Percentiles rank a stretch among this genome's conserved stretches.
These are phyloP conservation scores for Cladophialophora exuberans DNA, from an alignment of 2,329 filamentous ascomycete species.

Conservation along the genomic window DNA sequence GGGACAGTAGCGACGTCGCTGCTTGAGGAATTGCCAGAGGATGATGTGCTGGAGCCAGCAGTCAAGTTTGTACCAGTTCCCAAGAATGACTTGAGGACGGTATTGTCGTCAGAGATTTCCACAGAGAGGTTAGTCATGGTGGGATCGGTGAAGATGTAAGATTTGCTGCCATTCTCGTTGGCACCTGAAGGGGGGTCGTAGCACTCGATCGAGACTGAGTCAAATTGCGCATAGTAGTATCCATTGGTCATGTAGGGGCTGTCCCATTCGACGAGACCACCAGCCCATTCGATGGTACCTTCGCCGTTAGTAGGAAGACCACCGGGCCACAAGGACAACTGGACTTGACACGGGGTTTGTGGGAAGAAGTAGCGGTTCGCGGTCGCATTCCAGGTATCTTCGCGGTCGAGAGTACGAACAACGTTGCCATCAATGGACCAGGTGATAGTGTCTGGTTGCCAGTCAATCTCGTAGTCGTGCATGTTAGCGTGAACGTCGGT, in stretches of 20 bases:
- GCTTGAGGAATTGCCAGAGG: constrained; percentile 35
- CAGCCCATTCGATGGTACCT: constrained; percentile 90
- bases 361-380: constrained; percentile 82
- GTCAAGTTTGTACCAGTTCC: constrained; percentile 80
- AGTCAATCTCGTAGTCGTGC: constrained; percentile 92
- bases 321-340: constrained; percentile 95
- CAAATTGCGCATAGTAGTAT: constrained; percentile 85
- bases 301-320: constrained; percentile 76
- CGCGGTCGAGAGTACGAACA: constrained; percentile 73
- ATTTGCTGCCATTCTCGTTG: constrained; percentile 60
- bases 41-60: constrained; percentile 45
- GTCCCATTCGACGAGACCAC: constrained; percentile 87
- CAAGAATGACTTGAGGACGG: constrained; percentile 75
- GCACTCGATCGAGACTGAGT: constrained; percentile 81
- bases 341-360: constrained; percentile 86
- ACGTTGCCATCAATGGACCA: constrained; percentile 86
- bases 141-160: constrained; percentile 74
- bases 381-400: constrained; percentile 84
- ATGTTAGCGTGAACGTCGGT: constrained; percentile 73
- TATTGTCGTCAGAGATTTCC: constrained; percentile 72
- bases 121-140: constrained; percentile 76
- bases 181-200: constrained; percentile 78
- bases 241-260: constrained; percentile 78
- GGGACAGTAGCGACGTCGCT: constrained; percentile 48
- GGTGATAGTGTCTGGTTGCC: constrained; percentile 81